Conservation (phyloP, 306 rosid species). For the Sesbania bispinosa region DNA sequence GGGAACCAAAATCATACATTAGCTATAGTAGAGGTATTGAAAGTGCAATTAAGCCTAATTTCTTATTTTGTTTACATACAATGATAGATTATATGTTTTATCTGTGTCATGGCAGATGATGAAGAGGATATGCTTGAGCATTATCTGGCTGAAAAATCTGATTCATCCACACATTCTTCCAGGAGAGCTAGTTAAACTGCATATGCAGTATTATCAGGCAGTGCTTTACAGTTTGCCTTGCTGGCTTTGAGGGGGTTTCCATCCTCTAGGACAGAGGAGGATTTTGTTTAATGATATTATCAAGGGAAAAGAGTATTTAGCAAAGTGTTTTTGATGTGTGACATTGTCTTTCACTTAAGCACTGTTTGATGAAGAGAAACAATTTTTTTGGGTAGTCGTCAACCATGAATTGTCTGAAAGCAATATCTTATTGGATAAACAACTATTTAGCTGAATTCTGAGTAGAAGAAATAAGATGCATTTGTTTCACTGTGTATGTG, state of each 20-base stretch:
- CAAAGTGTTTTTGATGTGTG: conserved; percentile 25
- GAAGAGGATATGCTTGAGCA: conserved; percentile 99
- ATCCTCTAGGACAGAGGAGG: background rate
- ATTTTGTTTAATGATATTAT: conserved; percentile 16
- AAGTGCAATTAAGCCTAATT: background rate
- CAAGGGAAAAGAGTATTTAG: conserved; percentile 7
- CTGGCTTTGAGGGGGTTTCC: conserved; percentile 15
- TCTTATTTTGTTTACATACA: background rate
- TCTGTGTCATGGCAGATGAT: conserved; percentile 57
- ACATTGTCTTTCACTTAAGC: conserved; percentile 23
- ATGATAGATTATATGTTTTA: conserved; percentile 3
- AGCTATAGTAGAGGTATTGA: too few relatives aligned
- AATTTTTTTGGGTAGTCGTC: background rate
- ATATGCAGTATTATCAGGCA: conserved; percentile 1
- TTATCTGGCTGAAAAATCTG: conserved; percentile 86
- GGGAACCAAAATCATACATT: too few relatives aligned
- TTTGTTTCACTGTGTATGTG: background rate
- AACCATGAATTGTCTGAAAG: conserved; percentile 20
- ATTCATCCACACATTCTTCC: conserved; percentile 63
- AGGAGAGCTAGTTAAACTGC: conserved; percentile 46
- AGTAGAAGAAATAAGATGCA: conserved; percentile 6
- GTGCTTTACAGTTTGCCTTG: conserved; percentile 3
- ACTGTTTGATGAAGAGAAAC: background rate
- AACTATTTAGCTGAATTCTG: background rate
- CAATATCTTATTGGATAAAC: background rate